Base-by-base conservation (phyloP, 2,329 filamentous ascomycete species). In the Pseudopyrenochaeta lycopersici region DNA sequence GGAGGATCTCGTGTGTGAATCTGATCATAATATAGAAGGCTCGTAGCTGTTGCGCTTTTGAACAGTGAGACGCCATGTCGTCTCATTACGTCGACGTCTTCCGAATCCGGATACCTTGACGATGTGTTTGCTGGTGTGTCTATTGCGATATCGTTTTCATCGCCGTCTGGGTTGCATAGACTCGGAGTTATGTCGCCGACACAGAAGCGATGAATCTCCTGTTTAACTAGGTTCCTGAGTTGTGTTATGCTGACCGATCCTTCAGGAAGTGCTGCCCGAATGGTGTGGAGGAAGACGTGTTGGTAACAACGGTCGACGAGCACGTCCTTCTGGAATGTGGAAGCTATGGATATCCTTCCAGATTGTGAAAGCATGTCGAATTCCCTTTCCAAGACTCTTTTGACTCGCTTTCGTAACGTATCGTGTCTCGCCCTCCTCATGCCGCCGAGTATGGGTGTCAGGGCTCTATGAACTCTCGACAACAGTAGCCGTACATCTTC, bases 301-400 rank as follows among this genome's bases (percentile, higher is more conserved):
- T 48, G 35, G 17, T 48, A 48, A 48, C 46, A 48, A 40, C 46
- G 46, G 12, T 33, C 15, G 27, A 48, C 6, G 33, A 38, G n/a
- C 17, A 11, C 45, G 21, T 47, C n/a, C 45, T 38, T 47, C 33
- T 39, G 33, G 20, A 4, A 21, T 11, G 10, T 10, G 12, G 27
- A 31, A 29, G 23, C 33, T 20, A 4, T 40, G 9, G 15, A 35
- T 27, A 40, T 27, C 36, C 14, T n/a, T 40, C 32, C 32, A 35
- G 32, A 14, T 35, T 35, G 32, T 35, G 32, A 35, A 35, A 35
- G 32, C 32, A 35, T 35, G 32, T 35, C 45, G 12, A 47, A 47
- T 31, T 47, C 45, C 20, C 11, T n/a, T 17, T 18, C 33, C 15
- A 47, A 21, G n/a, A 39, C 17, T n/a, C 38, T n/a, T 36, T 29